Evolutionary conservation across 73 alveolate species (phyloP).

Genomic region (Urostyla sp.): DNA sequence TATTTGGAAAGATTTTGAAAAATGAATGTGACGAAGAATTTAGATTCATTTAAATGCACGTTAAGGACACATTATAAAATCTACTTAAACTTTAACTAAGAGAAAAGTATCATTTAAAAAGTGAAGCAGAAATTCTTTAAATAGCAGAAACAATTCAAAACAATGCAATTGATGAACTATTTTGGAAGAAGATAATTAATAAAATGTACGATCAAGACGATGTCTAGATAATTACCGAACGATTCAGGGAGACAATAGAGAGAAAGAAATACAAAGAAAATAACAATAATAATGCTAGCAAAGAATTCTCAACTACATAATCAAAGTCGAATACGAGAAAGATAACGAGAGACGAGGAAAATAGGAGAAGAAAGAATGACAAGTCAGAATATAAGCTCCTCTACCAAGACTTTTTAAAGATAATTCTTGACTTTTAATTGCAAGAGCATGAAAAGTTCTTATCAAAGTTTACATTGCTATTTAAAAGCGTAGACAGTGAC

Average conservation of each 20-base stretch:
- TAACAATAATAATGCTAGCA: not conserved
- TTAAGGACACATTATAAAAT: constrained; percentile 80
- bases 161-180: constrained; percentile 39
- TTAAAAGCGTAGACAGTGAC: constrained; percentile 87
- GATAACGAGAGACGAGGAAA: constrained; percentile 55
- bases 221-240: constrained; percentile 3
- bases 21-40: constrained; percentile 93
- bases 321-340: constrained; percentile 18
- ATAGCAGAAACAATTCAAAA: constrained; percentile 53
- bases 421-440: constrained; percentile 93
- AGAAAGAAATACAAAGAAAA: constrained; percentile 33
- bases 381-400: constrained; percentile 29
- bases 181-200: constrained; percentile 51
- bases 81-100: constrained; percentile 76
- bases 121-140: constrained; percentile 78
- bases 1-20: constrained; percentile 90
- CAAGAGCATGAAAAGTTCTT: constrained; percentile 95
- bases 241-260: constrained; percentile 26
- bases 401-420: constrained; percentile 71
- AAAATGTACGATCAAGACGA: constrained; percentile 61
- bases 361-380: not conserved
- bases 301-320: not conserved
- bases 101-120: constrained; percentile 80
- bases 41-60: constrained; percentile 78
- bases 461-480: constrained; percentile 82